Conservation (phyloP, 169 alveolate genomes). For the Plasmodium falciparum region DNA sequence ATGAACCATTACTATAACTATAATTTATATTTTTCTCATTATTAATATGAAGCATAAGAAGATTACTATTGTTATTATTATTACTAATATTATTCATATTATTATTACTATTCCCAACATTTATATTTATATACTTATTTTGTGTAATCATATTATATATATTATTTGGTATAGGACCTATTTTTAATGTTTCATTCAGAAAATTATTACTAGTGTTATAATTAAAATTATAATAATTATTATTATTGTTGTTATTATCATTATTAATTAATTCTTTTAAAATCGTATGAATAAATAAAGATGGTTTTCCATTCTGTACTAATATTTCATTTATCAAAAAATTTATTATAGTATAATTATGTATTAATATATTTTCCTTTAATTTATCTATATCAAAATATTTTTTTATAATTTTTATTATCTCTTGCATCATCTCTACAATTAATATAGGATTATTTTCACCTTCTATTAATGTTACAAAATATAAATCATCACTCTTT, state of each 20-base stretch:
- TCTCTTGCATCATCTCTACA: constrained; percentile 58
- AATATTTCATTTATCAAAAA: constrained; percentile 71
- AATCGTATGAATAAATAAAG: constrained; percentile 30
- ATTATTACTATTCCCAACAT: background rate
- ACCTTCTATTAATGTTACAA: constrained; percentile 26
- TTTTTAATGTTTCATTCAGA: constrained; percentile 49
- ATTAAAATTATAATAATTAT: too few species aligned
- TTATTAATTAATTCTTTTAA: constrained; percentile 37
- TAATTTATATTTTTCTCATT: constrained; percentile 42
- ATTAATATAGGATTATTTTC: constrained; percentile 52
- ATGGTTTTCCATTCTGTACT: constrained; percentile 64
- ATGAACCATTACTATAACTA: constrained; percentile 50
- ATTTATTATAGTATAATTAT: constrained; percentile 52
- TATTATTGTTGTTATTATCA: background rate
- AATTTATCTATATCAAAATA: constrained; percentile 48
- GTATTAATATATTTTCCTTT: constrained; percentile 13
- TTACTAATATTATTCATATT: background rate
- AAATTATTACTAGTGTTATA: background rate
- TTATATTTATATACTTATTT: constrained; percentile 3
- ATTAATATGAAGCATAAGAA: background rate
- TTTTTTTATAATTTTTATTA: constrained; percentile 29
- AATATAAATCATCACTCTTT: constrained; percentile 29
- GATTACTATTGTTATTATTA: background rate
- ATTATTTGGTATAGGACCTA: constrained; percentile 26
- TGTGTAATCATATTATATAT: constrained; percentile 28